Percentiles rank a stretch among this genome's conserved stretches.
Conservation (phyloP, 179 eudicot species). For the Dionaea muscipula region DNA sequence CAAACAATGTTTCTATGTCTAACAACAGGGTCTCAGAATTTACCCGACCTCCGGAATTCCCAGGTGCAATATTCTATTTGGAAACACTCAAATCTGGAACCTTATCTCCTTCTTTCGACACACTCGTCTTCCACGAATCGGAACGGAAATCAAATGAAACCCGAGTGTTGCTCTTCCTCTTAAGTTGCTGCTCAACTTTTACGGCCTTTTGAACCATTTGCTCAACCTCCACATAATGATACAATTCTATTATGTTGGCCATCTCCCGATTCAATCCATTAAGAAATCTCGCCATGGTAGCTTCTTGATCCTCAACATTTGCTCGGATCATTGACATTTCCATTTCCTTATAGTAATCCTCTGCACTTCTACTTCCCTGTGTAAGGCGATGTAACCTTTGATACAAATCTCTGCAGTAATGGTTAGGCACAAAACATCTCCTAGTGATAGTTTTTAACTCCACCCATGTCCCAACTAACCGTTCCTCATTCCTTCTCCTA, state of each 20-base stretch:
- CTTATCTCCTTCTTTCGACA: no score
- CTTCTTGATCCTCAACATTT: constrained; percentile 1
- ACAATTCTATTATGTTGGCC: not conserved
- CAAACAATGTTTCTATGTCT: not conserved
- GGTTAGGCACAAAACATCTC: not conserved
- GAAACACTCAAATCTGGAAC: no score
- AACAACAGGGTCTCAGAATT: not conserved
- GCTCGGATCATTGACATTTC: not conserved
- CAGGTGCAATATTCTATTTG: not conserved
- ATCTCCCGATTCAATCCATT: constrained; percentile 1
- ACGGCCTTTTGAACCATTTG: not conserved
- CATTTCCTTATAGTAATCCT: constrained; percentile 3
- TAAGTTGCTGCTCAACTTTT: not conserved
- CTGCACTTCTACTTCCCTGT: not conserved
- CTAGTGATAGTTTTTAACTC: no score
- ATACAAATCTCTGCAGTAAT: not conserved
- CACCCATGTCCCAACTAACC: not conserved
- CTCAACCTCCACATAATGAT: not conserved
- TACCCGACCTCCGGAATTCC: no score
- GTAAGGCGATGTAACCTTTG: not conserved
- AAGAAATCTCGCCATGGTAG: constrained; percentile 1
- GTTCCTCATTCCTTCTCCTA: constrained; percentile 2
- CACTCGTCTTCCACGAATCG: no score
- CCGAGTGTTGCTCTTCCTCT: no score
- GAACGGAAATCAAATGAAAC: no score